Percentiles rank a stretch among this genome's conserved stretches.
phyloP scores from a whole-genome alignment of 2,329 filamentous ascomycete species.

The Epichloe aotearoae region DNA sequence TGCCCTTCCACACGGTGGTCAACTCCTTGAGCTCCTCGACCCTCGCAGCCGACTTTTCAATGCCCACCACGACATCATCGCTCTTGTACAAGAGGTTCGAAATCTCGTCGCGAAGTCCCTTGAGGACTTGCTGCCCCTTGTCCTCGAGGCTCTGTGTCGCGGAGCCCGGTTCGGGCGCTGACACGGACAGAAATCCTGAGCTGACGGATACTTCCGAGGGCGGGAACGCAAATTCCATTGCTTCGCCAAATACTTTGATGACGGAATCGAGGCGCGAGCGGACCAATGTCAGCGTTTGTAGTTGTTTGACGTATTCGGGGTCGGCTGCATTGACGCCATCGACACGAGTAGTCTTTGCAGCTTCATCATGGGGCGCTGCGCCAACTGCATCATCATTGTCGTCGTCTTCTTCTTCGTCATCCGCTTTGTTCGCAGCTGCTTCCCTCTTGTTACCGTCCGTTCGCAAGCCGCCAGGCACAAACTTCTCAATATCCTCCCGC shows the following conservation, averaged over 20 bases:
- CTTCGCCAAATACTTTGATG: slow-evolving; percentile 82
- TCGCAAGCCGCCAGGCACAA: slow-evolving; percentile 44
- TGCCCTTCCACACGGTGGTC: slow-evolving; percentile 83
- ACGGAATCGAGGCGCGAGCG: slow-evolving; percentile 76
- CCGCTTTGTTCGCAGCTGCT: slow-evolving; percentile 1
- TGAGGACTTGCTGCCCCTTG: slow-evolving; percentile 72
- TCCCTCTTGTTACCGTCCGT: slow-evolving; percentile 16
- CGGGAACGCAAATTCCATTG: slow-evolving; percentile 89
- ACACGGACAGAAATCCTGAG: slow-evolving; percentile 81
- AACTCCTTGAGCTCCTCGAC: slow-evolving; percentile 69
- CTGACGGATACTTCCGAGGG: slow-evolving; percentile 75
- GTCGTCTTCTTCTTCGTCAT: slow-evolving; percentile 8
- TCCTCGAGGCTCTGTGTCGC: slow-evolving; percentile 60
- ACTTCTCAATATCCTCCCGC: slow-evolving; percentile 57
- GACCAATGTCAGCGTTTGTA: slow-evolving; percentile 73
- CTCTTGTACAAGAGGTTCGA: slow-evolving; percentile 45
- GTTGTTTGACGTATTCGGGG: slow-evolving; percentile 58
- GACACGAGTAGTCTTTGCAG: slow-evolving; percentile 3
- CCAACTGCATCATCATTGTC: slow-evolving; percentile 12
- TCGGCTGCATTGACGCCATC: slow-evolving; percentile 24
- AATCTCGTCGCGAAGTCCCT: slow-evolving; percentile 59
- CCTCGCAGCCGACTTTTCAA: slow-evolving; percentile 59
- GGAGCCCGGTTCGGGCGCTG: slow-evolving; percentile 61
- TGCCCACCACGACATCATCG: slow-evolving; percentile 48
- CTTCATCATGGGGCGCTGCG: slow-evolving; percentile 4